Evolutionary conservation across 1,284 basidiomycete species (phyloP), one percentile per base, ranked within the genome.

Genomic region (Erythrobasidium hasegawianum): DNA sequence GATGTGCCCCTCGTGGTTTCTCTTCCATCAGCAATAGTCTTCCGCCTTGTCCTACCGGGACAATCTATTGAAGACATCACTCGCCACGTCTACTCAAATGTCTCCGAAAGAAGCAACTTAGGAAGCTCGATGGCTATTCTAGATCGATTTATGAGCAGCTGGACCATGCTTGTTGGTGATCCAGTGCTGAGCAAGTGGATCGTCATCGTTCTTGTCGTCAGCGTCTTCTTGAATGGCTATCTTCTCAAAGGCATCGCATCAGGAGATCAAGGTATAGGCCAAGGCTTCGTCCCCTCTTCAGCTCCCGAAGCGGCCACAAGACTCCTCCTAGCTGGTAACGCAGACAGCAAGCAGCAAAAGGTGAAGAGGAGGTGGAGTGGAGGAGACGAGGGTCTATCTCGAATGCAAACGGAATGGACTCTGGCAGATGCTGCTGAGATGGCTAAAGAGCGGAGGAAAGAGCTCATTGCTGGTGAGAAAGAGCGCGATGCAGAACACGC

Each of bases 161-260:
- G 94, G 95, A 91, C 90, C 8, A 81, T 82, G n/a, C 85, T 97
- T 70, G 92, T 97, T 59, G 92, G 92, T 33, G 95, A 98, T 76
- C 95, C 95, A 0, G 85, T 97, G 61, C 80, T 98, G 72, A 88
- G 86, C 75, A 98, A 98, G 81, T 96, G 91, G 90, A 95, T 98
- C 73, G 89, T 97, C 61, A 82, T 93, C 59, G 82, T 89, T 16
- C 85, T 99, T 38, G 87, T 86, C 2, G 84, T 95, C 71, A 91
- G 88, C 70, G 87, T 98, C 70, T 85, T 88, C 69, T 81, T 99
- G 70, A 99, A 99, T 74, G 93, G 92, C 0, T 97, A 93, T 76
- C 81, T 98, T 38, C 83, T 98, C 69, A 95, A 93, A 78, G 83
- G 83, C 16, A 83, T 84, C 68, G 82, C 83, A 0, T 57, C 68